These are phyloP conservation scores for Luffa acutangula DNA, from an alignment of 306 rosid genomes.

Conservation along the genomic window DNA sequence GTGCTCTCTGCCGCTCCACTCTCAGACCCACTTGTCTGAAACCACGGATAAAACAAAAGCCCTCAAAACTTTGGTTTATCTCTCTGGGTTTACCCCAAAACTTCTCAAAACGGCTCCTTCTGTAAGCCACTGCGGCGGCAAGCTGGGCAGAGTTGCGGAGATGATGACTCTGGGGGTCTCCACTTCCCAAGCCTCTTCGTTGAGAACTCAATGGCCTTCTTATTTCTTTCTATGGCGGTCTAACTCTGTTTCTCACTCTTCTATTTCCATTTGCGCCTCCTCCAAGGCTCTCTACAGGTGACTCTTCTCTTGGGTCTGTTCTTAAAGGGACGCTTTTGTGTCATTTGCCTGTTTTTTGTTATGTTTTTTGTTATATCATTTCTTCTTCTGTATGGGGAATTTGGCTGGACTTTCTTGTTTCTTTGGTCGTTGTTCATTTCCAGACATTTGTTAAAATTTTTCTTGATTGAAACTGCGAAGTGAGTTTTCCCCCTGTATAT, in stretches of 20 bases:
- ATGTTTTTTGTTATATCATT: background rate
- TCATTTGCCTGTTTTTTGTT: background rate
- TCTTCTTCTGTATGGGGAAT: background rate
- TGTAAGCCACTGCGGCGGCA: conserved; percentile 21
- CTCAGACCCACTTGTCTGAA: conserved; percentile 21
- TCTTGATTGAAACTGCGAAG: background rate
- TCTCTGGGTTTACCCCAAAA: conserved; percentile 19
- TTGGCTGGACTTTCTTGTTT: background rate
- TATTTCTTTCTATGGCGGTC: conserved; percentile 35
- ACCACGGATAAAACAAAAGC: conserved; percentile 1
- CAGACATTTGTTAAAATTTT: background rate
- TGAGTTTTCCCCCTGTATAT: background rate
- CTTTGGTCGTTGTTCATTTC: background rate
- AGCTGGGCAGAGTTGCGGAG: conserved; percentile 45
- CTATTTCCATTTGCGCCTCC: conserved; percentile 32
- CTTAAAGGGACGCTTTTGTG: background rate
- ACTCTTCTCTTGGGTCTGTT: background rate
- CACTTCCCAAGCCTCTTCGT: conserved; percentile 37
- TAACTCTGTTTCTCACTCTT: conserved; percentile 23
- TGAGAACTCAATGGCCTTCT: conserved; percentile 50
- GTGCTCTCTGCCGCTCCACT: conserved; percentile 15
- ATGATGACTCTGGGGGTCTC: conserved; percentile 52
- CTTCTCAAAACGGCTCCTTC: conserved; percentile 31
- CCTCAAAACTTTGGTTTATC: background rate
- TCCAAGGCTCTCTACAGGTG: conserved; percentile 35